phyloP scores from a whole-genome alignment of 2,329 filamentous ascomycete species.

The Penicillium frequentans region DNA sequence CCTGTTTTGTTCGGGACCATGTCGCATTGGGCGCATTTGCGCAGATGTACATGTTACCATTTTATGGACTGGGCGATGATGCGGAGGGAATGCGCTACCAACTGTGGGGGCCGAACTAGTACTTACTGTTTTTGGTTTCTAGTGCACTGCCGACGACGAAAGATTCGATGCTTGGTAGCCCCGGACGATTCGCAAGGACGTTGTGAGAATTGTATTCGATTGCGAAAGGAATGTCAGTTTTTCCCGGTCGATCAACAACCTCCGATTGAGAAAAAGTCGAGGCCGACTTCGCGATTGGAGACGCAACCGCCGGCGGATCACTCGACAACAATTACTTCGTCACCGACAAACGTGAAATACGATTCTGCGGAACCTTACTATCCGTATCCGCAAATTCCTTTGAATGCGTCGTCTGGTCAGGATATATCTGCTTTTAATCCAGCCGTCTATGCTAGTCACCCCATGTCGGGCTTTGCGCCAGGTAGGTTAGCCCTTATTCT shows the following conservation, averaged over 20 bases:
- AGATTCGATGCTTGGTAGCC: constrained; percentile 85
- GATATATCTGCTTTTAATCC: constrained; percentile 37
- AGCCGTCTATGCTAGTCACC: constrained; percentile 29
- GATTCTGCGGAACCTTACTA: constrained; percentile 40
- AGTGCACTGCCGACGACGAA: constrained; percentile 91
- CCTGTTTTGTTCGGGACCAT: not conserved
- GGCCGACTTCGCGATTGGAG: constrained; percentile 47
- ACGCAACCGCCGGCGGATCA: constrained; percentile 44
- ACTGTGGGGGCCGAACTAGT: constrained; percentile 16
- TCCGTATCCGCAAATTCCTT: constrained; percentile 35
- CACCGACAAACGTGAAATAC: constrained; percentile 30
- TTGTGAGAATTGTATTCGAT: constrained; percentile 87
- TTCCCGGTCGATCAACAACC: constrained; percentile 80
- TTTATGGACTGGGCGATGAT: not conserved
- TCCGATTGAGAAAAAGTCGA: constrained; percentile 50
- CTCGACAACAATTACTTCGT: constrained; percentile 48
- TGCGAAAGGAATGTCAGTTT: constrained; percentile 95
- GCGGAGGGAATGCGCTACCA: not conserved
- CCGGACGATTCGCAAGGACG: constrained; percentile 71
- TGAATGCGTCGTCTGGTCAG: constrained; percentile 29
- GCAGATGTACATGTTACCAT: not conserved
- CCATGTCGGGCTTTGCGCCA: constrained; percentile 37
- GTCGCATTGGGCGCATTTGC: not conserved
- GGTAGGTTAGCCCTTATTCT: constrained; percentile 29
- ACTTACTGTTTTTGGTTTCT: constrained; percentile 13